phyloP scores from a whole-genome alignment of 805 yeast genomes.

The Limtongozyma cylindracea region DNA sequence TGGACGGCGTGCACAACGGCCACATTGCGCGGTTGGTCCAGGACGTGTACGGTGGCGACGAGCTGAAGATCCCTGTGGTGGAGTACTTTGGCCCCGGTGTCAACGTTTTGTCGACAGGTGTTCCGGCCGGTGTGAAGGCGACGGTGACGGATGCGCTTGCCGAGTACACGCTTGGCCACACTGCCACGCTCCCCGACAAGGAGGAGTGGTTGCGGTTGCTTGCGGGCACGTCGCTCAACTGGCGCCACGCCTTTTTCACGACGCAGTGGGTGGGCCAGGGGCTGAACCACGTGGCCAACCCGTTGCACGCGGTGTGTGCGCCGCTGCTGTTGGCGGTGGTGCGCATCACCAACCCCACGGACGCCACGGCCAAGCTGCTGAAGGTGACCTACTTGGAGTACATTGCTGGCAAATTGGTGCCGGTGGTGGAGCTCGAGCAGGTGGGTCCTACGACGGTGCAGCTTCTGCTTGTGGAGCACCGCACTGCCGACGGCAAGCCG shows the following conservation, averaged over 20 bases:
- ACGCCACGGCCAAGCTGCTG: constrained; percentile 27
- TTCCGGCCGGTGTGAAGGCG: constrained; percentile 9
- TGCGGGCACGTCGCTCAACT: constrained; percentile 55
- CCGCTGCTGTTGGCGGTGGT: constrained; percentile 39
- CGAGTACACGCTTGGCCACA: constrained; percentile 16
- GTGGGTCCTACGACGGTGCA: constrained; percentile 26
- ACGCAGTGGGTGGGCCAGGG: constrained; percentile 72
- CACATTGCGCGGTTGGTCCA: constrained; percentile 48
- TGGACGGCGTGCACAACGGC: constrained; percentile 77
- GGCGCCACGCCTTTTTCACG: constrained; percentile 83
- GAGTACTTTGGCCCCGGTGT: constrained; percentile 67
- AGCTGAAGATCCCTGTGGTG: constrained; percentile 53
- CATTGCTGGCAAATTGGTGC: constrained; percentile 41
- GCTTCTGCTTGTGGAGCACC: constrained; percentile 60
- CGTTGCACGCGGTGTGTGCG: constrained; percentile 55
- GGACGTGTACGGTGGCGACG: constrained; percentile 51
- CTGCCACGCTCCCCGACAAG: constrained; percentile 5
- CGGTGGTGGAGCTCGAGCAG: constrained; percentile 39
- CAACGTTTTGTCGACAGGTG: too few species aligned
- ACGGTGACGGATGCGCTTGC: constrained; percentile 10
- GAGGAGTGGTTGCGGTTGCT: constrained; percentile 50
- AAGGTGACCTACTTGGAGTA: constrained; percentile 37
- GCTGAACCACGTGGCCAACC: constrained; percentile 50
- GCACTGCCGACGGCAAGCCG: constrained; percentile 57
- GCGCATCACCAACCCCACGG: constrained; percentile 25